These are phyloP conservation scores for Leucosporidium creatinivorum DNA, from an alignment of 768 basidiomycete species.

Conservation along the genomic window DNA sequence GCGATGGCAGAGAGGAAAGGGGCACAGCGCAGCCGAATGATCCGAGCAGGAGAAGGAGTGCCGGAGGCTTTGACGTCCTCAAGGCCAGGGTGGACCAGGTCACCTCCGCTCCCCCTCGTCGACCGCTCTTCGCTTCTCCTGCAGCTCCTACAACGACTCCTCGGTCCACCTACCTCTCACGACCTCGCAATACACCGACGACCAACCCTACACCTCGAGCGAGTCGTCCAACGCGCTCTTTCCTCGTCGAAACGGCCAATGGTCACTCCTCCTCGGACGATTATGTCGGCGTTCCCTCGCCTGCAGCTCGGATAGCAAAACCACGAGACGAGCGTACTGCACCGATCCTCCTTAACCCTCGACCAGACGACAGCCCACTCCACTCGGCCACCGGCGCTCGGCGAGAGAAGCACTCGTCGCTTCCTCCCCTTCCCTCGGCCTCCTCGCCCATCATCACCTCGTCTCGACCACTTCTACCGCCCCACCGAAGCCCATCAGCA, in stretches of 20 bases:
- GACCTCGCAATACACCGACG: too few relatives aligned
- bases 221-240: background rate
- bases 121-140: background rate
- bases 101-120: background rate
- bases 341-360: background rate
- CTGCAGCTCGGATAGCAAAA: background rate
- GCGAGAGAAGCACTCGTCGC: background rate
- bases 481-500: too few relatives aligned
- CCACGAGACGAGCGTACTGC: background rate
- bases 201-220: too few relatives aligned
- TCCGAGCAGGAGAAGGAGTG: background rate
- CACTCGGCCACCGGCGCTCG: background rate
- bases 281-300: slow-evolving; percentile 19
- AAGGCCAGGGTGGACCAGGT: slow-evolving; percentile 7
- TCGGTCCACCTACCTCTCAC: too few relatives aligned
- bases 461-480: background rate
- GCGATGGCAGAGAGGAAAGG: too few relatives aligned
- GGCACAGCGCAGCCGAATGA: too few relatives aligned
- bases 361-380: background rate
- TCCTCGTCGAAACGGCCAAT: background rate
- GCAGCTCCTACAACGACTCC: too few relatives aligned
- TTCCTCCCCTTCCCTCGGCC: background rate
- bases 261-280: slow-evolving; percentile 19
- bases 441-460: background rate
- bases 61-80: slow-evolving; percentile 19